Base-by-base conservation (phyloP, 257 asterid genomes). In the Jacaranda copaia region DNA sequence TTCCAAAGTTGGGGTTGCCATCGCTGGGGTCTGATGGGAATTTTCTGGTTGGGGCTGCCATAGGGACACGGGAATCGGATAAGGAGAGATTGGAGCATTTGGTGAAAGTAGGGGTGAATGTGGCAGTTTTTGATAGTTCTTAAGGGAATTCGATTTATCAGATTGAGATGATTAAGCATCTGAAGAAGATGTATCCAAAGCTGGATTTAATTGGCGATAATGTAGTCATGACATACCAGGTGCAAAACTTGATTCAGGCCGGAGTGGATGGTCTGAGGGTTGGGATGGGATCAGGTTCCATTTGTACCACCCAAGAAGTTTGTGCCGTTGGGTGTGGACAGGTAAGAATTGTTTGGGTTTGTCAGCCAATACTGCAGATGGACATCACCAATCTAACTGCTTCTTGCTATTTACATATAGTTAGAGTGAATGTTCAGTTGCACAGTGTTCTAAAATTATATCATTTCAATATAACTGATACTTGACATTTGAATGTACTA, bases 321-420 rank as follows among this genome's bases (percentile, higher is more conserved):
- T 91, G 97, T 38, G 94, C 94, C 11, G 96, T 94, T 45, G 98
- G 98, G 14, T 97, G 98, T 8, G 98, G 98, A 57, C 98, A 94
- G 96, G 97, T 94, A 72, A 55, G 40, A 51, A 55, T 61, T 10
- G 9, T 14, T 69, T 57, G n/a, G 25, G 52, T 46, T 43, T 71
- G 61, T 73, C 20, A 0, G 42, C 69, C 56, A 35, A 42, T 68
- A 61, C 67, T 42, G 18, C 49, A 56, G 68, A 32, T 60, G 4
- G 8, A 36, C 15, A 62, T 18, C 64, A 51, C 56, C 58, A 32
- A 45, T 12, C 32, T 42, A 36, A 18, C 16, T 1, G 46, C 48
- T 16, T 51, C 11, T 38, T 14, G n/a, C 39, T 65, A 45, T 13
- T 36, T 20, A 52, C 14, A 64, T 16, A 48, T 6, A 32, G 39